Percentiles rank a stretch among this genome's conserved stretches.
Evolutionary conservation across 768 basidiomycete species (phyloP).

Genomic region (Leccinum disarticulatum): DNA sequence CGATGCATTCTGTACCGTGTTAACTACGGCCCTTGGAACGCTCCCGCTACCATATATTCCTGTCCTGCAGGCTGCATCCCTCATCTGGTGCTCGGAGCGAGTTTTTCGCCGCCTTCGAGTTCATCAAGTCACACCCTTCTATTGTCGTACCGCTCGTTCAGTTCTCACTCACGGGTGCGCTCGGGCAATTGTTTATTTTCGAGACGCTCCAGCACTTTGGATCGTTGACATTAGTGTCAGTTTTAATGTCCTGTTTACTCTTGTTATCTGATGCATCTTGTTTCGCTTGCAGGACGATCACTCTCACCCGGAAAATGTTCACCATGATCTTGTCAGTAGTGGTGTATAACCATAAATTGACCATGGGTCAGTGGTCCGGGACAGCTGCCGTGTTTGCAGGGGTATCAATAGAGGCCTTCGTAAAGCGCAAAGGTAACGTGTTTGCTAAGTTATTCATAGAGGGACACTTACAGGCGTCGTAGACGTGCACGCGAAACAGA

Average conservation of each 20-base stretch:
- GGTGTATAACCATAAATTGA: constrained; percentile 85
- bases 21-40: constrained; percentile 67
- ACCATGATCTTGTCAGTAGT: constrained; percentile 96
- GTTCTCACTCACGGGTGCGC: constrained; percentile 86
- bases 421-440: constrained; percentile 77
- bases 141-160: constrained; percentile 72
- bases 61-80: constrained; percentile 60
- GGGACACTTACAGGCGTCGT: constrained; percentile 10
- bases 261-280: constrained; percentile 5
- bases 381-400: constrained; percentile 92
- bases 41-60: constrained; percentile 82
- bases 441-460: constrained; percentile 4
- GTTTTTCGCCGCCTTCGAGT: constrained; percentile 64
- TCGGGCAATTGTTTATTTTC: constrained; percentile 97
- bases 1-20: constrained; percentile 78
- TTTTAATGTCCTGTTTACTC: constrained; percentile 12
- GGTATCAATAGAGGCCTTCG: constrained; percentile 89
- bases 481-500: constrained; percentile 85
- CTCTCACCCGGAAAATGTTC: constrained; percentile 93
- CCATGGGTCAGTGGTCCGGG: constrained; percentile 89
- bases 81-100: constrained; percentile 59
- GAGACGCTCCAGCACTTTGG: constrained; percentile 93
- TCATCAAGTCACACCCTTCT: constrained; percentile 75
- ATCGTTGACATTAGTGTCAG: constrained; percentile 83
- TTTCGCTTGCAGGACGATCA: constrained; percentile 68